Conservation (phyloP, 805 yeast genomes). For the Schwanniomyces yamadae region DNA sequence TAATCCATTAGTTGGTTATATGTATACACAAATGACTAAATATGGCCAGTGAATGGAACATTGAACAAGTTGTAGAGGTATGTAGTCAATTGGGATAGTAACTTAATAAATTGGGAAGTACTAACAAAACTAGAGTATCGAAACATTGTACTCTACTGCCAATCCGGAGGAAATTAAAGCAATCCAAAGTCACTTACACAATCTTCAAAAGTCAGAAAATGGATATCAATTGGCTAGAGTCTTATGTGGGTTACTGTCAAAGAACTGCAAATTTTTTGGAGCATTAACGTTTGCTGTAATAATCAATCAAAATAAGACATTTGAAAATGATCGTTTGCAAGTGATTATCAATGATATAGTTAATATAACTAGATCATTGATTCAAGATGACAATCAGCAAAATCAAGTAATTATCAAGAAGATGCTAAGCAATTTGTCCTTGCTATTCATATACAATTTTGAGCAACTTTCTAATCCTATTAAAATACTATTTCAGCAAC, state of each 20-base stretch:
- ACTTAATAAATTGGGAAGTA: conserved; percentile 4
- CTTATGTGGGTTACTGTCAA: conserved; percentile 42
- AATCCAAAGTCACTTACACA: conserved; percentile 57
- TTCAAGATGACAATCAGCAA: conserved; percentile 5
- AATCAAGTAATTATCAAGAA: conserved; percentile 51
- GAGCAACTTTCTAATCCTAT: conserved; percentile 43
- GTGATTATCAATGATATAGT: conserved; percentile 11
- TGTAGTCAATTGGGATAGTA: conserved; percentile 8
- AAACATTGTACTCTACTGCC: conserved; percentile 42
- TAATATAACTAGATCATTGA: conserved; percentile 2
- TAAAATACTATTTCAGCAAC: conserved; percentile 11
- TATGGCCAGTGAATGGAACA: conserved; percentile 5
- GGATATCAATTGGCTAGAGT: conserved; percentile 60
- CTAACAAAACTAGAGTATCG: conserved; percentile 30
- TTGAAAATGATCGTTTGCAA: conserved; percentile 13
- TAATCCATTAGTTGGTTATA: no score
- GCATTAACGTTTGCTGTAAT: conserved; percentile 75
- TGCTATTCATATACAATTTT: conserved; percentile 43
- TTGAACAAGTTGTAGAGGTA: conserved; percentile 13
- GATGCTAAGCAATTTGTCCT: conserved; percentile 53
- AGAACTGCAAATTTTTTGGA: conserved; percentile 69
- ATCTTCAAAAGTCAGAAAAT: conserved; percentile 51
- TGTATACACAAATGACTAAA: no score
- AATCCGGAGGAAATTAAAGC: conserved; percentile 37
- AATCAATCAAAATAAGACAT: conserved; percentile 32